Evolutionary conservation across 2,329 filamentous ascomycete genomes (phyloP).

Genomic region (Trichophyton equinum): DNA sequence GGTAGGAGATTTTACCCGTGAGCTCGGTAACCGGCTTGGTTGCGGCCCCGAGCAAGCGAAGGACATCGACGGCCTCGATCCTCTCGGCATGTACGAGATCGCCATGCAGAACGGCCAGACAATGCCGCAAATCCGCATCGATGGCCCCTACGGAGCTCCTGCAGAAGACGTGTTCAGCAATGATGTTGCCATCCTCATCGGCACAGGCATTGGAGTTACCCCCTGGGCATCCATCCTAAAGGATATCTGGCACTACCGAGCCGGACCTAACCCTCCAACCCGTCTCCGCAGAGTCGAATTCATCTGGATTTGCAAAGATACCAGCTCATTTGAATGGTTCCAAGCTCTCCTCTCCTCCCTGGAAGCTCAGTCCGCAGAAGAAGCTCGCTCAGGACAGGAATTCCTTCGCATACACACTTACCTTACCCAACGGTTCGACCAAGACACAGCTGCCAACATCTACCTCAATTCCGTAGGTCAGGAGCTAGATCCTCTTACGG

Average conservation of each 20-base stretch:
- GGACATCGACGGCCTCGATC: conserved; percentile 80
- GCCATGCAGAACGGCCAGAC: conserved; percentile 83
- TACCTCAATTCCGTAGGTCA: conserved; percentile 89
- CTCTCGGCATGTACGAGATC: conserved; percentile 95
- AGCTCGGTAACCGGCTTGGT: conserved; percentile 91
- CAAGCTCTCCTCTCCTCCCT: conserved; percentile 84
- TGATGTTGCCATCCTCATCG: conserved; percentile 65
- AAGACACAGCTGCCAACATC: conserved; percentile 90
- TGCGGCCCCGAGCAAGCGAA: conserved; percentile 77
- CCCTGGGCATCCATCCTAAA: conserved; percentile 81
- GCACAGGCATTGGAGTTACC: conserved; percentile 75
- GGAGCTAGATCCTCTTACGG: conserved; percentile 78
- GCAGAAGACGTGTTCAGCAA: conserved; percentile 97
- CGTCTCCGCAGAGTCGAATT: conserved; percentile 93
- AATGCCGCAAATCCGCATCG: conserved; percentile 81
- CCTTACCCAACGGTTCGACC: conserved; percentile 83
- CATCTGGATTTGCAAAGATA: conserved; percentile 97
- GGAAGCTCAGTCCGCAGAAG: conserved; percentile 68
- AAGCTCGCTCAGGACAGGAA: conserved; percentile 46
- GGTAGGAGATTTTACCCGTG: conserved; percentile 88
- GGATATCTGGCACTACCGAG: conserved; percentile 95
- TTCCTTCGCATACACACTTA: conserved; percentile 98
- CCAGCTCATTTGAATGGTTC: conserved; percentile 96
- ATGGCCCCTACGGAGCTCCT: conserved; percentile 91
- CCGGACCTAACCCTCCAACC: conserved; percentile 74